These are phyloP conservation scores for Melocanna baccifera DNA, from an alignment of 176 grass and related monocot genomes.

Conservation along the genomic window DNA sequence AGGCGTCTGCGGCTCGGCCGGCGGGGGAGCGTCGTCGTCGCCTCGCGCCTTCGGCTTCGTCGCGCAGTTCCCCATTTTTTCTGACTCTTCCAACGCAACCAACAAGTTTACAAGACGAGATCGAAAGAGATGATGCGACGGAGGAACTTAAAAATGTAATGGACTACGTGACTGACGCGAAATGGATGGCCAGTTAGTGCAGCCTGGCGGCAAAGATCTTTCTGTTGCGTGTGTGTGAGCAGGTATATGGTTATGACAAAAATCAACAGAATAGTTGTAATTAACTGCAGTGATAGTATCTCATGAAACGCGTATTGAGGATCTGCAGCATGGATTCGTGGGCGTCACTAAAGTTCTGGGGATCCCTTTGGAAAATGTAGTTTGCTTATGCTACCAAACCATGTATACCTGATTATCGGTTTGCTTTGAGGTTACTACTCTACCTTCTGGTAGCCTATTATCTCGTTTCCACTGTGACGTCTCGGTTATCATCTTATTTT, in stretches of 20 bases:
- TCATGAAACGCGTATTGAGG: not conserved
- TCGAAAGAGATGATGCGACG: not conserved
- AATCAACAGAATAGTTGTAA: not conserved
- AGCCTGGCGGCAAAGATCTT: not conserved
- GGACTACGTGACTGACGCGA: not conserved
- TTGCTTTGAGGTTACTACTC: too few relatives aligned
- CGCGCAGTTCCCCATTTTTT: constrained; percentile 36
- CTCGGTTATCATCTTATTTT: too few relatives aligned
- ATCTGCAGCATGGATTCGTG: not conserved
- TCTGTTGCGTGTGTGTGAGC: not conserved
- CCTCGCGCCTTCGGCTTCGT: constrained; percentile 30
- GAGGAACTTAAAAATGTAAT: not conserved
- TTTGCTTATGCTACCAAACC: not conserved
- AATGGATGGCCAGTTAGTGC: not conserved
- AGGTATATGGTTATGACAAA: not conserved
- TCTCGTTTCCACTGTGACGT: too few relatives aligned
- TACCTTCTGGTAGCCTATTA: too few relatives aligned
- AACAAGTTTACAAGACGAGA: not conserved
- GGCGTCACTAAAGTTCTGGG: not conserved
- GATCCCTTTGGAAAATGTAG: not conserved
- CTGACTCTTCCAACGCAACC: not conserved
- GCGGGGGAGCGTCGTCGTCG: constrained; percentile 4
- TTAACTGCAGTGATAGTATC: not conserved
- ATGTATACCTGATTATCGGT: not conserved
- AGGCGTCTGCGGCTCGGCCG: not conserved